Conservation (phyloP, 768 basidiomycete species). For the Leccinum uliginosum region DNA sequence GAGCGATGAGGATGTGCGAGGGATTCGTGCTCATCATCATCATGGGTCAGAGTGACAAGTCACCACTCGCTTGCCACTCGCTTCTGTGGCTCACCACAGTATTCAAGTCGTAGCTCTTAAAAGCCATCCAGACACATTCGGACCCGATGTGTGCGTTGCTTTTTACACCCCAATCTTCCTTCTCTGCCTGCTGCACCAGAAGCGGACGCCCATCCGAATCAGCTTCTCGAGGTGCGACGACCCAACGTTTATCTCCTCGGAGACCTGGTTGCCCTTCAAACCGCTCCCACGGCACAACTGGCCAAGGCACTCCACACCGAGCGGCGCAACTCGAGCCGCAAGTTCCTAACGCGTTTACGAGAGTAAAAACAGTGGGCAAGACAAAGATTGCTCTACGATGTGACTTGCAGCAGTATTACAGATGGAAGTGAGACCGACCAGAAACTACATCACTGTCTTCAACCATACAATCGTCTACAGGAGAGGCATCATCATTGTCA, state of each 20-base stretch:
- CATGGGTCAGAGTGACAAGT: not conserved
- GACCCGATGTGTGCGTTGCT: conserved; percentile 7
- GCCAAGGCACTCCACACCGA: conserved; percentile 5
- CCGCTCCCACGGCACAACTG: no score
- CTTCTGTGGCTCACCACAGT: no score
- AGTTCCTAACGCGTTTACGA: conserved; percentile 23
- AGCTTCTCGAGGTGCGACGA: no score
- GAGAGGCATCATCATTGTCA: not conserved
- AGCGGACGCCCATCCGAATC: no score
- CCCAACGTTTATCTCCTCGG: no score
- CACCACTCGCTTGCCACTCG: not conserved
- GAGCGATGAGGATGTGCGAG: conserved; percentile 84
- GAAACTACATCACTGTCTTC: not conserved
- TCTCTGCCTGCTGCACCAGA: no score
- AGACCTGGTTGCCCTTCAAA: conserved; percentile 9
- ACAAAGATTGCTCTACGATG: not conserved
- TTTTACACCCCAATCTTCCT: no score
- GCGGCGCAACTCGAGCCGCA: conserved; percentile 22
- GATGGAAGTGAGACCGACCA: not conserved
- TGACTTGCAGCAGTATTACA: not conserved
- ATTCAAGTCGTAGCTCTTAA: no score
- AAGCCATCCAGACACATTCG: conserved; percentile 10
- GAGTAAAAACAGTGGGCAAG: conserved; percentile 11
- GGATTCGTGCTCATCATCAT: conserved; percentile 47
- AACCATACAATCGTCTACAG: not conserved